These are phyloP conservation scores for Lactarius sanguifluus DNA, from an alignment of 768 basidiomycete species.

Conservation along the genomic window DNA sequence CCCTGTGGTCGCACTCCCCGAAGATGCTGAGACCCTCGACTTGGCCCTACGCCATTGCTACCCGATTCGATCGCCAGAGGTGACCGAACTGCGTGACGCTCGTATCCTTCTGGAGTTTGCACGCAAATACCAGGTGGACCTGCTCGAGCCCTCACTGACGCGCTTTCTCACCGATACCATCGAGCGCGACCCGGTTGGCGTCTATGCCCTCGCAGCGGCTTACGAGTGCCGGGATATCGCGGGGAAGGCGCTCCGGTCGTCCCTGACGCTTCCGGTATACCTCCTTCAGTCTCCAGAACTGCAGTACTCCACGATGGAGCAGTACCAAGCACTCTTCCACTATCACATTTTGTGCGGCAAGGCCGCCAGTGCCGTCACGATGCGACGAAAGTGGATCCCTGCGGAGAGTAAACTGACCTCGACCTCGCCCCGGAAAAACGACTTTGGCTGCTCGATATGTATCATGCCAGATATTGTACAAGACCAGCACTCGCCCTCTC, in stretches of 20 bases:
- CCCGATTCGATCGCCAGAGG: not conserved
- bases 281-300: conserved; percentile 9
- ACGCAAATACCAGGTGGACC: conserved; percentile 22
- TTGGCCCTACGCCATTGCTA: conserved; percentile 23
- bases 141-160: not conserved
- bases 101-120: conserved; percentile 17
- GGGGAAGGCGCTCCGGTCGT: conserved; percentile 2
- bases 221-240: conserved; percentile 6
- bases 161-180: conserved; percentile 5
- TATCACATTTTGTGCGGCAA: conserved; percentile 14
- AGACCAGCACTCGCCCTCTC: not conserved
- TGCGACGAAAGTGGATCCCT: conserved; percentile 7
- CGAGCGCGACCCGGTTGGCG: conserved; percentile 23
- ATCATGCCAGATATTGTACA: not conserved
- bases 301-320: conserved; percentile 8
- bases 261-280: conserved; percentile 9
- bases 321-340: conserved; percentile 12
- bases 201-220: conserved; percentile 13
- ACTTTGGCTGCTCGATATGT: conserved; percentile 3
- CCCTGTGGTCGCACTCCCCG: conserved; percentile 8
- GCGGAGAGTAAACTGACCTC: not conserved
- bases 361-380: conserved; percentile 16
- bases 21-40: conserved; percentile 18
- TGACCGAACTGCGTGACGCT: not conserved
- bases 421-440: not conserved